Evolutionary conservation across 2,329 filamentous ascomycete genomes (phyloP), one percentile per base, ranked within the genome.

Genomic region (Diaporthe vexans): DNA sequence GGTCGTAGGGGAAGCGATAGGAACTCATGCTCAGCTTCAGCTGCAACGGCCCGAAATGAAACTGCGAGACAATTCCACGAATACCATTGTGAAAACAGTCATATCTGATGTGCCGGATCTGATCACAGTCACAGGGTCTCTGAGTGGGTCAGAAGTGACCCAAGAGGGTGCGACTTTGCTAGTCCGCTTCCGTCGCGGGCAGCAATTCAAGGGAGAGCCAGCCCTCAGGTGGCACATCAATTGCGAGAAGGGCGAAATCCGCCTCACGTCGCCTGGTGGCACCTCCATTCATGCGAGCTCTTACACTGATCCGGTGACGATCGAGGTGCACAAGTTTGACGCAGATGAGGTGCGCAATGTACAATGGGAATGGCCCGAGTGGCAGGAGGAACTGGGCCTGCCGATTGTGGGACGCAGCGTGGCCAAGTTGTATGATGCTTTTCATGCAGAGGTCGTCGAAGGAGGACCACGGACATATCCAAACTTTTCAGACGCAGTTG

Each of bases 391-490:
- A 15, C 21, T n/a, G 2, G 9, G 46, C n/a, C 74, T 90, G 24
- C 85, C 87, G 0, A 48, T 84, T 0, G 77, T 81, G 4, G 85
- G 84, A 0, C 83, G 87, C 70, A 88, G 86, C 76, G 86, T 92
- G 37, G 90, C 85, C 0, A 84, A 84, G 26, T 77, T 91, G 0
- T 92, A 92, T 80, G 90, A 93, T 77, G 84, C 83, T 1, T 90
- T 86, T 81, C 73, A 74, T 9, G 46, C n/a, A 3, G 46, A 75
- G 21, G 21, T 33, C 4, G 40, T 54, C 9, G 26, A 51, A 26
- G 74, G 51, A 52, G 35, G 29, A 8, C n/a, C 57, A 71, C 70
- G 21, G 61, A 63, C 35, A 1, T 70, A 76, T 69, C 72, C 74
- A 17, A 48, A 71, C 15, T 73, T 75, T 35, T 56, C 57, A 21